Evolutionary conservation across 148 eudicot genomes (phyloP), one percentile per base, ranked within the genome.

Genomic region (Pharnaceum exiguum): DNA sequence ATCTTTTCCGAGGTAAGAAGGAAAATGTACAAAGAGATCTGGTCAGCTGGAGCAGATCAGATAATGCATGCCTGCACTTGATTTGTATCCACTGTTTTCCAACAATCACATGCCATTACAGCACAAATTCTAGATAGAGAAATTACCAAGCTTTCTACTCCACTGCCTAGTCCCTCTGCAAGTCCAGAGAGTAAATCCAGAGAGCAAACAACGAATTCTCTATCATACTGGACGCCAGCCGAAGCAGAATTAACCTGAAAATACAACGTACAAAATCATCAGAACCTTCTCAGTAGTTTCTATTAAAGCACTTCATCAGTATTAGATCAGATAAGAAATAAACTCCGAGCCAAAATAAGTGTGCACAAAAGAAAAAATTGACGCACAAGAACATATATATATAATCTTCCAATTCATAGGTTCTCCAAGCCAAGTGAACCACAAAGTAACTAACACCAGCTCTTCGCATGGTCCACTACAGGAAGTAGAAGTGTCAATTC

Each of bases 161-260:
- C 90, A 59, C 86, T 74, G 57, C 98, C 96, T 77, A 91, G 98
- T 74, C 96, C 98, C 60, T 91, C 98, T 46, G 82, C 68, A 46
- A 91, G 86, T 74, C 98, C 96, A 51, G 98, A 91, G 38, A 91
- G 88, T 60, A 91, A 75, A 71, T 91, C 98, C 69, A 91, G 73
- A 29, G 87, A 79, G 62, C 98, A 91, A 37, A 88, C 98, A 44
- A 77, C 69, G 64, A 91, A 91, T 63, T 91, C 98, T 70, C 77
- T 82, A 62, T 91, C 98, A 77, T 80, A 85, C 46, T 75, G 96
- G 51, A 69, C 59, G 5, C 90, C 96, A 71, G 86, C 77, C 43
- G 88, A 67, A 65, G 61, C 77, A 48, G 89, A 79, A 60, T 88
- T 74, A 25, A 73, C 90, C 98, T 91, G 74, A 60, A n/a, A 74